Base-by-base conservation (phyloP, 805 yeast genomes). In the Peterozyma toletana region DNA sequence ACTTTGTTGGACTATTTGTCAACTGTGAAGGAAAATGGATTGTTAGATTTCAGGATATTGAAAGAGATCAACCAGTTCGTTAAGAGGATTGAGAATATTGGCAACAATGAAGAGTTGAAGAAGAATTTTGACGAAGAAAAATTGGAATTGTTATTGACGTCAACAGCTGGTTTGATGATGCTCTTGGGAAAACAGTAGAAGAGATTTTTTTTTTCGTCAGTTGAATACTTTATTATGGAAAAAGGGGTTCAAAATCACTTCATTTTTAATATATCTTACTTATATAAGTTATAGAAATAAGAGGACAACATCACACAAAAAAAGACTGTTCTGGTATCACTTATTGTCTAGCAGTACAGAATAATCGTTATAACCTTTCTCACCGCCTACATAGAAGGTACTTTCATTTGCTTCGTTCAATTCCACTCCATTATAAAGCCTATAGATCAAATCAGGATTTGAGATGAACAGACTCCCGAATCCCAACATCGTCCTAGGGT, bases 401-500 rank as follows among this genome's bases (percentile, higher is more conserved):
- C 37, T 47, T 48, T 72, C 55, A 35, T 58, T 50, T 40, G 66
- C 67, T 9, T 51, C 52, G 16, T 51, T 56, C 47, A 67, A 58
- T 21, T 50, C 49, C 16, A 18, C 33, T 2, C 69, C 70, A 7
- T 62, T 52, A 30, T 52, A 48, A 35, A 68, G 52, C 46, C 69
- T 57, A 11, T 53, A 47, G 13, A 63, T 57, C 15, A 68, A 52
- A 50, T 68, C 71, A 4, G 73, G 73, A 49, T 68, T 69, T 1
- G 71, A 59, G 30, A 58, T 62, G 48, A 51, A 65, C 44, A 51
- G 53, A 48, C 73, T 56, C 7, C 67, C 60, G 42, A 63, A 61
- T n/a, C 58, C 68, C 40, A 67, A 56, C 45, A 69, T 59, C 5
- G 78, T 72, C 48, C 69, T 57, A 30, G 56, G 58, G 40, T 63